Evolutionary conservation across 1,284 basidiomycete species (phyloP).

Genomic region (Neolentinus lepideus): DNA sequence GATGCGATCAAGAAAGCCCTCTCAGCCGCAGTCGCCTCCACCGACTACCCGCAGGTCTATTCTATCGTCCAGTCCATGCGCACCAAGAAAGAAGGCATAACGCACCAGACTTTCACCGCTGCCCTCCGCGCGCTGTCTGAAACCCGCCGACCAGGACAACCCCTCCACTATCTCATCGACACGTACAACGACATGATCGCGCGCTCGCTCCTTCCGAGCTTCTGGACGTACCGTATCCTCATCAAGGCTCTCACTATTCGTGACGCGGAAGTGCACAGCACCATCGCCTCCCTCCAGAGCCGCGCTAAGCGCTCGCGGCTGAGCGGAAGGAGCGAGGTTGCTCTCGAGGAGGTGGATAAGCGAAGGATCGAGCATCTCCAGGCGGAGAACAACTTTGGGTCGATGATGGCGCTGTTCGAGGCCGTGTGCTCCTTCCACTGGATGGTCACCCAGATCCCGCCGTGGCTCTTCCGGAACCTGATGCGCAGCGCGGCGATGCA

Average conservation of each 20-base stretch:
- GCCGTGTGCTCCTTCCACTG: slow-evolving; percentile 31
- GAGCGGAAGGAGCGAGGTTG: slow-evolving; percentile 16
- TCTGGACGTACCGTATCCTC: slow-evolving; percentile 62
- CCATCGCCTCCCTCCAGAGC: slow-evolving; percentile 36
- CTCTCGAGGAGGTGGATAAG: slow-evolving; percentile 19
- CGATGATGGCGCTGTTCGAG: slow-evolving; percentile 70
- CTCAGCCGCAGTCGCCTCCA: background rate
- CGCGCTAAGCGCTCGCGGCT: slow-evolving; percentile 30
- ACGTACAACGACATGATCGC: slow-evolving; percentile 75
- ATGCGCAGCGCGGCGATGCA: slow-evolving; percentile 61
- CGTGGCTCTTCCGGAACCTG: slow-evolving; percentile 44
- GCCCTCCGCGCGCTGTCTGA: slow-evolving; percentile 51
- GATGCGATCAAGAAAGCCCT: background rate
- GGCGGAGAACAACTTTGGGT: slow-evolving; percentile 63
- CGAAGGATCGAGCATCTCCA: slow-evolving; percentile 34
- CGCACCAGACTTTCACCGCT: slow-evolving; percentile 51
- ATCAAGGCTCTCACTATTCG: slow-evolving; percentile 67
- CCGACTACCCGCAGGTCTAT: slow-evolving; percentile 2
- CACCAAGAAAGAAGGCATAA: background rate
- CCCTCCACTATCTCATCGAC: slow-evolving; percentile 55
- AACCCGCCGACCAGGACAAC: slow-evolving; percentile 44
- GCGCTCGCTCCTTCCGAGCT: slow-evolving; percentile 60
- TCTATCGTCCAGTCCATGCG: slow-evolving; percentile 14
- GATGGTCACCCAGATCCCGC: slow-evolving; percentile 29
- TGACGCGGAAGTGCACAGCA: slow-evolving; percentile 59